Evolutionary conservation across 2,329 filamentous ascomycete species (phyloP).

Genomic region (Blumeria hordei): DNA sequence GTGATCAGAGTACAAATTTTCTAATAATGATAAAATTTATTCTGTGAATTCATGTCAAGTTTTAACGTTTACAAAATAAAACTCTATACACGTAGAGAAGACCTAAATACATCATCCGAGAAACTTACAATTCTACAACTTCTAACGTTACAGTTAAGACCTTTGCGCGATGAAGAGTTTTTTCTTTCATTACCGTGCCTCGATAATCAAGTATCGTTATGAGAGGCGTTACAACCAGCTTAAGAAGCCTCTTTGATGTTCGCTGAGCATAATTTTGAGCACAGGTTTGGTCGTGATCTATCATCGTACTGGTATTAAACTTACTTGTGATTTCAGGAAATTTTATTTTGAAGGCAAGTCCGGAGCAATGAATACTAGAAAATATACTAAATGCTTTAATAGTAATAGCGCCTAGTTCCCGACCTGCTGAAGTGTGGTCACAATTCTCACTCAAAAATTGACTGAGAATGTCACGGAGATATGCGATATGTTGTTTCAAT

Average conservation of each 20-base stretch:
- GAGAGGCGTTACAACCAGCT: slow-evolving; percentile 27
- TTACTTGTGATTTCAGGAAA: slow-evolving; percentile 26
- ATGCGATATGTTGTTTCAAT: slow-evolving; percentile 8
- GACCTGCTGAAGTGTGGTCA: slow-evolving; percentile 17
- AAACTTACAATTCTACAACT: background rate
- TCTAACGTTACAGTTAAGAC: slow-evolving; percentile 10
- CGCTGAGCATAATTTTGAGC: slow-evolving; percentile 20
- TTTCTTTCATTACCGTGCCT: slow-evolving; percentile 8
- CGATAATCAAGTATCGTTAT: slow-evolving; percentile 28
- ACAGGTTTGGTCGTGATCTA: slow-evolving; percentile 18
- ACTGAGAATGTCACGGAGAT: slow-evolving; percentile 20
- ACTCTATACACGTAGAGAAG: too few relatives aligned
- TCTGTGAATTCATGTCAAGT: too few relatives aligned
- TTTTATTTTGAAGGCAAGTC: slow-evolving; percentile 20
- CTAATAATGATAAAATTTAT: too few relatives aligned
- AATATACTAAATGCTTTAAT: slow-evolving; percentile 15
- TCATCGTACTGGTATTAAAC: slow-evolving; percentile 25
- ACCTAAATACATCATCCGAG: background rate
- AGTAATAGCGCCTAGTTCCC: slow-evolving; percentile 15
- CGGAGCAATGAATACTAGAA: slow-evolving; percentile 21
- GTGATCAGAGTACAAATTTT: too few relatives aligned
- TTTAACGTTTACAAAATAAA: too few relatives aligned
- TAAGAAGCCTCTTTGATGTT: slow-evolving; percentile 25
- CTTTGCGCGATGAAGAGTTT: slow-evolving; percentile 9
- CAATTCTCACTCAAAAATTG: slow-evolving; percentile 18